phyloP scores from a whole-genome alignment of 2,329 filamentous ascomycete genomes.

The Rhynchosporium agropyri region DNA sequence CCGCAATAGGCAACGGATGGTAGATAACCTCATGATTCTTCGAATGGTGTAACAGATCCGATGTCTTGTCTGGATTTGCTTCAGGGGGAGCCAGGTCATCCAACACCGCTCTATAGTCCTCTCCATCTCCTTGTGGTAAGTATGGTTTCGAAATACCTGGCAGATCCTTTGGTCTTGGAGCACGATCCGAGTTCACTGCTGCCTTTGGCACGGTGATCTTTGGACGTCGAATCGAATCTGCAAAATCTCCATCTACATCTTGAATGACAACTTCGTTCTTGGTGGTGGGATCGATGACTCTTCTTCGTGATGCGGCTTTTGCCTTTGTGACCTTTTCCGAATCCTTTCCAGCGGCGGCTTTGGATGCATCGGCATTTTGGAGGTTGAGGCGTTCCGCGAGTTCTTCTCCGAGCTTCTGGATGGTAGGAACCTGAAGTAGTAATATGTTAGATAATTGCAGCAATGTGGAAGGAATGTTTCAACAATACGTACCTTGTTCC shows the following conservation, averaged over 20 bases:
- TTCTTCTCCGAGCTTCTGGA: slow-evolving; percentile 32
- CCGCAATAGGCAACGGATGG: slow-evolving; percentile 31
- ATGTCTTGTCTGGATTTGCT: slow-evolving; percentile 30
- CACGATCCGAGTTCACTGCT: slow-evolving; percentile 15
- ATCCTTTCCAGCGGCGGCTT: slow-evolving; percentile 30
- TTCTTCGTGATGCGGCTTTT: slow-evolving; percentile 30
- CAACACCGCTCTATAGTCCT: slow-evolving; percentile 25
- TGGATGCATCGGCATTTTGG: slow-evolving; percentile 31
- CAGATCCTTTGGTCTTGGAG: slow-evolving; percentile 18
- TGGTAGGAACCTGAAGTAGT: slow-evolving; percentile 29
- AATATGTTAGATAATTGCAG: not conserved
- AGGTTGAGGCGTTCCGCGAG: slow-evolving; percentile 31
- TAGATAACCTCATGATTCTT: slow-evolving; percentile 32
- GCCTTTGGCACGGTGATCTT: slow-evolving; percentile 32
- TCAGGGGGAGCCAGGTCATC: slow-evolving; percentile 32
- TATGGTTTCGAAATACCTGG: slow-evolving; percentile 15
- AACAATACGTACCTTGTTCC: slow-evolving; percentile 29
- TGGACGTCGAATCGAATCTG: slow-evolving; percentile 27
- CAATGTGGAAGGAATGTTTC: not conserved
- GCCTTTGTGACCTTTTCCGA: slow-evolving; percentile 30
- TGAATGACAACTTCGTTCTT: slow-evolving; percentile 33
- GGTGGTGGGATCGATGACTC: slow-evolving; percentile 31
- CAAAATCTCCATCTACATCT: slow-evolving; percentile 33
- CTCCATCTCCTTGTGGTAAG: slow-evolving; percentile 26
- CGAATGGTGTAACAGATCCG: slow-evolving; percentile 30